phyloP scores from a whole-genome alignment of 192 early-diverging fungal genomes.

The Lunasporangiospora selenospora region DNA sequence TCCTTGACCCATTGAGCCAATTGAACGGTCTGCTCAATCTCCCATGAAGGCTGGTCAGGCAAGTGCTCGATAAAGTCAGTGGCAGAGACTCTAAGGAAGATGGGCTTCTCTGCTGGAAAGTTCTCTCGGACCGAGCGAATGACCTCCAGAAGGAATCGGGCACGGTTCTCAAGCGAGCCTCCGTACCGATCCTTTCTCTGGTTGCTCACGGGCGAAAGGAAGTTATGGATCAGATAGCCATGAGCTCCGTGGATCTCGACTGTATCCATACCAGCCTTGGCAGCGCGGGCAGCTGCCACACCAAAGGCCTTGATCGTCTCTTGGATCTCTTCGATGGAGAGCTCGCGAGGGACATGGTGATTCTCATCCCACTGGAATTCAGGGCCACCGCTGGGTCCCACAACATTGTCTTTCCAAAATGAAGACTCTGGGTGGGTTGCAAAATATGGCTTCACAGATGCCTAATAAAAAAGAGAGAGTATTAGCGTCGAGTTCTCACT shows the following conservation, averaged over 20 bases:
- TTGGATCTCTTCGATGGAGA: constrained; percentile 74
- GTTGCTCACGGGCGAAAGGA: constrained; percentile 85
- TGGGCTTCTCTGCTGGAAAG: constrained; percentile 67
- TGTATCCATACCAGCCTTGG: constrained; percentile 85
- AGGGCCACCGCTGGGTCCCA: constrained; percentile 65
- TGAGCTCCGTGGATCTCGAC: constrained; percentile 92
- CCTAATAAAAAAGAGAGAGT: no score
- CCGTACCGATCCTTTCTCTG: constrained; percentile 91
- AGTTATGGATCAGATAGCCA: constrained; percentile 87
- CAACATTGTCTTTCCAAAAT: constrained; percentile 76
- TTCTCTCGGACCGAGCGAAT: constrained; percentile 64
- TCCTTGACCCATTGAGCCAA: constrained; percentile 62
- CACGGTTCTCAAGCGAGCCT: constrained; percentile 89
- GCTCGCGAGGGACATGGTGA: constrained; percentile 55
- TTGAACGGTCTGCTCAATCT: constrained; percentile 73
- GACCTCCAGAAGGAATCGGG: constrained; percentile 59
- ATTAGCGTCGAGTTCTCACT: no score
- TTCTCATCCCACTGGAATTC: constrained; percentile 43
- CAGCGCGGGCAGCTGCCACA: constrained; percentile 70
- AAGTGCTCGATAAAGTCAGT: constrained; percentile 71
- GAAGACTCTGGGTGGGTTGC: constrained; percentile 27
- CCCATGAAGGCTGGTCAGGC: constrained; percentile 62
- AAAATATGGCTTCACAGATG: no score
- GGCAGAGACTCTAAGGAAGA: constrained; percentile 84
- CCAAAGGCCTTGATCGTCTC: constrained; percentile 68